Evolutionary conservation across 768 basidiomycete genomes (phyloP).

Genomic region (Xerocomus potaroensis): DNA sequence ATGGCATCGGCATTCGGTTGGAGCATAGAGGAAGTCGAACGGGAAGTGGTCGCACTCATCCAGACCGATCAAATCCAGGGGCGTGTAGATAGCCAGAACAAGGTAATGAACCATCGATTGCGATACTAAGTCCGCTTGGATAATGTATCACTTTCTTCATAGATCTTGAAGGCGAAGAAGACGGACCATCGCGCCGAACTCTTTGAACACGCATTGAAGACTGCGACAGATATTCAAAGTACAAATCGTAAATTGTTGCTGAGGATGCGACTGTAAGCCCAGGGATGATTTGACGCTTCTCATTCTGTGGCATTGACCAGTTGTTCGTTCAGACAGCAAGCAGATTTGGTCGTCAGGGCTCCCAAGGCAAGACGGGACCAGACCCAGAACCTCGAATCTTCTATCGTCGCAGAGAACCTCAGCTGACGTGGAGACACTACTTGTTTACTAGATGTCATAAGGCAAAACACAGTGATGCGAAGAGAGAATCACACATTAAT

Average conservation of each 20-base stretch:
- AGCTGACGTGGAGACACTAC: constrained; percentile 2
- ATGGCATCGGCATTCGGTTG: constrained; percentile 89
- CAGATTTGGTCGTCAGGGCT: constrained; percentile 68
- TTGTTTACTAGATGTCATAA: neutral
- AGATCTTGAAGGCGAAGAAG: constrained; percentile 80
- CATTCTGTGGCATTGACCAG: neutral
- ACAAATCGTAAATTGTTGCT: constrained; percentile 76
- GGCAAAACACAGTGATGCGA: neutral
- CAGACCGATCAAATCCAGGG: constrained; percentile 74
- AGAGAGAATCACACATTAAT: neutral
- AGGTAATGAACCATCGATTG: constrained; percentile 41
- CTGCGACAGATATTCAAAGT: constrained; percentile 65
- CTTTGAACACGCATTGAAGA: constrained; percentile 70
- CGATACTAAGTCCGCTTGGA: neutral
- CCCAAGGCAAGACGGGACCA: constrained; percentile 43
- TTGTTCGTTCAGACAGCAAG: constrained; percentile 59
- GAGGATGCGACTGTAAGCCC: constrained; percentile 74
- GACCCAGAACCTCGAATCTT: constrained; percentile 12
- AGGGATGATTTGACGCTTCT: neutral
- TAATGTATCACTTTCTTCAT: neutral
- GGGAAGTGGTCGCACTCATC: constrained; percentile 73
- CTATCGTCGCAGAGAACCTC: constrained; percentile 11
- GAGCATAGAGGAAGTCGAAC: constrained; percentile 65
- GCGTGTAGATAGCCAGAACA: constrained; percentile 86
- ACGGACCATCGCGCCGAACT: constrained; percentile 75